Conservation (phyloP, 306 rosid species). For the Prunus mira region DNA sequence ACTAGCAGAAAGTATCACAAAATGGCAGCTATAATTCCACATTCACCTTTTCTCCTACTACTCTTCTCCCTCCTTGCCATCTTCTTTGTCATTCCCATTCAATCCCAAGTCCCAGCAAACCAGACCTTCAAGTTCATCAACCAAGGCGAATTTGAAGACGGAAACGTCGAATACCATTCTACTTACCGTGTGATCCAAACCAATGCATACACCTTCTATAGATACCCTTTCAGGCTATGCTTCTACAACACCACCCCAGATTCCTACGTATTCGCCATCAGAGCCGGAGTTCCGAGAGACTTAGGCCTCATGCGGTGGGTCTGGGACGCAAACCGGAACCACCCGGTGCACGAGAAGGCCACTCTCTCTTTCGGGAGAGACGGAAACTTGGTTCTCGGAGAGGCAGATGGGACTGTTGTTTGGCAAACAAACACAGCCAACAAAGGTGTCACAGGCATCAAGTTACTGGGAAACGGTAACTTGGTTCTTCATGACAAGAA, state of each 20-base stretch:
- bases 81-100: conserved; percentile 5
- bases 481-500: conserved; percentile 26
- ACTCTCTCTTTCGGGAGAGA: conserved; percentile 22
- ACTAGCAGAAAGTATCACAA: neutral
- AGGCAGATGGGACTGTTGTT: conserved; percentile 15
- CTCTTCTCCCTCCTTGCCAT: neutral
- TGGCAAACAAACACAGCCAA: conserved; percentile 43
- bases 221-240: conserved; percentile 32
- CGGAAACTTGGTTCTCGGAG: conserved; percentile 32
- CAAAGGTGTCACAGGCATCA: conserved; percentile 27
- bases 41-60: neutral
- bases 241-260: conserved; percentile 41
- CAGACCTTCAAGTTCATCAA: conserved; percentile 26
- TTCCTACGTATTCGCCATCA: conserved; percentile 25
- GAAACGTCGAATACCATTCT: conserved; percentile 15
- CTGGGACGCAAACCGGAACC: conserved; percentile 36
- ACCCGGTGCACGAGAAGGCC: conserved; percentile 34
- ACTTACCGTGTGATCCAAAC: conserved; percentile 25
- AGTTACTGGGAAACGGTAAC: conserved; percentile 29
- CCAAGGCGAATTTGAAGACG: conserved; percentile 30
- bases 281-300: conserved; percentile 22
- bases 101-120: conserved; percentile 32
- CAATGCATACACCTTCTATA: neutral
- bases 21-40: neutral
- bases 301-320: conserved; percentile 33